Evolutionary conservation across 306 rosid genomes (phyloP).

Genomic region (Cyclanthera cordifolia): DNA sequence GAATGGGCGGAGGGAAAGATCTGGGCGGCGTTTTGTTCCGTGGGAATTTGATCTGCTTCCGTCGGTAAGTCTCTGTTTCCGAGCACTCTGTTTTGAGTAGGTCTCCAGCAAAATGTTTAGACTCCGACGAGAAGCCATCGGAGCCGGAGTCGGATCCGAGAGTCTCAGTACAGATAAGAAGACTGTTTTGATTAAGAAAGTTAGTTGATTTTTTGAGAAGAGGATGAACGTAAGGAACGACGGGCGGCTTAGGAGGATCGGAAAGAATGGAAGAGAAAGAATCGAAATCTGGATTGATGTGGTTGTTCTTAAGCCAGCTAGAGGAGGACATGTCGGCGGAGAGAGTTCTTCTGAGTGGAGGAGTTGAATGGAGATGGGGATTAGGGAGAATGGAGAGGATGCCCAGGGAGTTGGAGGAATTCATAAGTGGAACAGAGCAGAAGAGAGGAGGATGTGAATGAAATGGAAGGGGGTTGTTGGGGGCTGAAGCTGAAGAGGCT

Average conservation of each 20-base stretch:
- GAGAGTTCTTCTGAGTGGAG: conserved; percentile 44
- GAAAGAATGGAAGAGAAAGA: conserved; percentile 39
- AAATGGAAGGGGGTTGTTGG: no score
- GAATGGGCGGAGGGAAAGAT: conserved; percentile 14
- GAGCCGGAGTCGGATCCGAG: conserved; percentile 97
- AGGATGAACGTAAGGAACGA: conserved; percentile 62
- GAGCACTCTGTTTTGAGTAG: neutral
- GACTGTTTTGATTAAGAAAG: conserved; percentile 49
- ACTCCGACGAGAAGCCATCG: conserved; percentile 46
- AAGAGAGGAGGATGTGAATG: no score
- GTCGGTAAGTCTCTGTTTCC: conserved; percentile 14
- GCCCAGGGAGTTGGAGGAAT: conserved; percentile 17
- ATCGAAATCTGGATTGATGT: conserved; percentile 13
- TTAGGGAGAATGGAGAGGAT: conserved; percentile 55
- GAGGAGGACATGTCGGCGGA: conserved; percentile 91
- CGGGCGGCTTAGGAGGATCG: no score
- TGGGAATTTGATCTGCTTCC: conserved; percentile 12
- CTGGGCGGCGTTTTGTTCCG: neutral
- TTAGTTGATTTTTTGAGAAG: conserved; percentile 50
- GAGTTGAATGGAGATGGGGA: conserved; percentile 8
- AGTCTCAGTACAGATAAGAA: conserved; percentile 67
- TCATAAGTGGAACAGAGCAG: neutral
- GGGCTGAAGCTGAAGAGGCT: conserved; percentile 30
- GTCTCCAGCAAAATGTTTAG: conserved; percentile 15
- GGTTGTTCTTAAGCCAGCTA: conserved; percentile 34